Base-by-base conservation (phyloP, 73 alveolate species). In the Effrenium voratum region DNA sequence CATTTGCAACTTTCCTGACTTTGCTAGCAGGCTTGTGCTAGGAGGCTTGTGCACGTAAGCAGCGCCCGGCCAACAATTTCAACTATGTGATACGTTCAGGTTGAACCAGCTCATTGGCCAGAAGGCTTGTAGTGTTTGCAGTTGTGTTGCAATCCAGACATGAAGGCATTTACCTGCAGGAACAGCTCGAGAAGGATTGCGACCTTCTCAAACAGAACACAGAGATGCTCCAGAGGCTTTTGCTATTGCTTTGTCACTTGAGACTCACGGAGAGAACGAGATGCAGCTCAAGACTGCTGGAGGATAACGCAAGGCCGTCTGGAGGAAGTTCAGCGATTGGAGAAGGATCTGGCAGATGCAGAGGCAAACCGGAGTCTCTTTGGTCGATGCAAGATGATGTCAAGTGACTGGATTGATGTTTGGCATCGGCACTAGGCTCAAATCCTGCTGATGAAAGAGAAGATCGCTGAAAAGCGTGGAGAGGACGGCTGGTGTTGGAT, bases 301-400 rank as follows among this genome's bases (percentile, higher is more conserved):
- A 90, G 97, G 97, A 90, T 90, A 70, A 90, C 97, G 10, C 97
- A 90, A 52, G 97, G 97, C 97, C 97, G 97, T n/a, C 75, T 90
- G 49, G 97, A 90, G 52, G 97, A 90, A 57, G 97, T 90, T 55
- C 97, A 90, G 55, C 97, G 83, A n/a, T 28, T 90, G 76, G 97
- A 90, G 52, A 90, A 90, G 75, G 77, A 47, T 26, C 38, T 90
- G 40, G 77, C 76, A 16, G 97, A 77, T 41, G 97, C 87, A 24
- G 97, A 90, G 97, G 97, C 70, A 63, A 68, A 41, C 8, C 1
- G 40, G 50, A 52, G 30, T 12, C 32, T 49, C 22, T 22, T 63
- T 22, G 77, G 41, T 15, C 38, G 5, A 12, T 22, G 38, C 38
- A 19, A 28, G 77, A 8, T 5, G 41, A 30, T 19, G 5, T 22